Base-by-base conservation (phyloP, 129 eudicot species). In the Scalesia atractyloides region DNA sequence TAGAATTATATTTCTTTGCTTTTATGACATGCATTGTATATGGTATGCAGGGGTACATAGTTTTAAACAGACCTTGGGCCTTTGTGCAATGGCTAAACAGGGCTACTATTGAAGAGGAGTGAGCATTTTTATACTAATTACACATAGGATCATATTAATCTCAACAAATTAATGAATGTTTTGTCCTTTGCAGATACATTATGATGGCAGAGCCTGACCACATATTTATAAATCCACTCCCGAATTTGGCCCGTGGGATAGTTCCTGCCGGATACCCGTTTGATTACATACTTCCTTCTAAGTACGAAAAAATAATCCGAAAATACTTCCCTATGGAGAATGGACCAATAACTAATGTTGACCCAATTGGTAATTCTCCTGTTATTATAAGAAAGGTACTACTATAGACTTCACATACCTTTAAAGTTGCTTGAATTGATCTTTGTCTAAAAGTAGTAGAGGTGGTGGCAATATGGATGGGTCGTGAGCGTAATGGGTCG, bases 161-260 rank as follows among this genome's bases (percentile, higher is more conserved):
- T 65, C 37, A 10, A 72, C 60, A 75, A 43, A 69, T 34, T 18
- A 69, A 43, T 74, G n/a, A 51, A 50, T 48, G 19, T 72, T 72
- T 73, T 48, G 44, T 69, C 48, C 57, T 53, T 34, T 67, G 72
- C 81, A 87, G 93, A 7, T 87, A 87, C 81, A 79, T 87, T 64
- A 77, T 87, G 68, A 87, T 87, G 93, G 93, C 89, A 7, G 93
- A 87, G 70, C 93, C 93, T 66, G 93, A 87, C 75, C 93, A 87
- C 74, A 71, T 87, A 53, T 87, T 87, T 80, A 70, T 87, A 44
- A 80, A 78, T 33, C 93, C 93, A 34, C 81, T 87, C 8, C 89
- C 93, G 12, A 87, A 87, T 82, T 84, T 87, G 79, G 87, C 87
- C 6, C 77, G 72, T 68, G 89, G 87, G 24, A 75, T 66, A 48